These are phyloP conservation scores for Ganoderma sp. DNA, from an alignment of 1,284 basidiomycete genomes.

Conservation along the genomic window DNA sequence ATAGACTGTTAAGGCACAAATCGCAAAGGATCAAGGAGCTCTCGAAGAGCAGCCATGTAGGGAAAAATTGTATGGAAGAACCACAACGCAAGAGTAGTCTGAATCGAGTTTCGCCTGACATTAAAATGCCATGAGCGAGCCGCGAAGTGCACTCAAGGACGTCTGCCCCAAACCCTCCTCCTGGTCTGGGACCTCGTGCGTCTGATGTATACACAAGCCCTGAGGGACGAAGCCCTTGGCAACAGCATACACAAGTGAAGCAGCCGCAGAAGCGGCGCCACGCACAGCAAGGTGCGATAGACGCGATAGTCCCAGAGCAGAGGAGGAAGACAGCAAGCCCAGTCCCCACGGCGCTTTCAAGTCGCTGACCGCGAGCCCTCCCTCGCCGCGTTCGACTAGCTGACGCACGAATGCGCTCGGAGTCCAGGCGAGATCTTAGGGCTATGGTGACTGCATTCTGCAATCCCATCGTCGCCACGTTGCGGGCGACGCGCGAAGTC, in stretches of 20 bases:
- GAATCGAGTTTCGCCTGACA: constrained; percentile 21
- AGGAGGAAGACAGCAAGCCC: constrained; percentile 10
- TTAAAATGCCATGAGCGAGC: constrained; percentile 17
- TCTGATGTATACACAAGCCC: constrained; percentile 2
- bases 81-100: constrained; percentile 25
- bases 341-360: constrained; percentile 25
- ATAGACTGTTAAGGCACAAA: too few species aligned
- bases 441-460: background rate
- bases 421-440: background rate
- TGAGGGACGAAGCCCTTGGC: background rate
- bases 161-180: background rate
- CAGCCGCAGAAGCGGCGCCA: background rate
- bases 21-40: background rate
- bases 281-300: background rate
- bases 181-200: background rate
- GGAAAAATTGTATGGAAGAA: constrained; percentile 11
- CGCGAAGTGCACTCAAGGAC: constrained; percentile 24
- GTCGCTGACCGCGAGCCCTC: background rate
- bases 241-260: constrained; percentile 6
- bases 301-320: constrained; percentile 15
- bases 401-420: background rate
- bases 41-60: constrained; percentile 10
- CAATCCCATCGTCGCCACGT: background rate
- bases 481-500: background rate
- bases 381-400: background rate